Base-by-base conservation (phyloP, 2,329 filamentous ascomycete species). In the Epichloe gansuensis region DNA sequence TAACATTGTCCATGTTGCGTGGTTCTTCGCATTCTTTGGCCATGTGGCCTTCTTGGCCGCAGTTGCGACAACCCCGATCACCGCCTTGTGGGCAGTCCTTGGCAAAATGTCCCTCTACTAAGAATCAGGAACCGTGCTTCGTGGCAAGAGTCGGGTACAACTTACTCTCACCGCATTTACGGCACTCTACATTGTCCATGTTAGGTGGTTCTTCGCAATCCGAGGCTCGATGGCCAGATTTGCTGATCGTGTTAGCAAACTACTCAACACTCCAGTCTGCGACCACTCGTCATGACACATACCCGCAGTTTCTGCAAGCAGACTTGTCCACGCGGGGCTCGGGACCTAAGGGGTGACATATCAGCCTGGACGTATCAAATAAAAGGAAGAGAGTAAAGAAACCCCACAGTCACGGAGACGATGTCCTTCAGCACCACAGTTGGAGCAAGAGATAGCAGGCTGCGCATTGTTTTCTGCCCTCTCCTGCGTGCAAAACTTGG, bases 271-370 rank as follows among this genome's bases (percentile, higher is more conserved):
- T 28, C 2, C 37, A 3, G 39, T 5, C 4, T 13, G 13, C 13
- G 11, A 25, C 17, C 31, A 21, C 25, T 21, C 12, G n/a, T 25
- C 48, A 41, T 13, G 37, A 28, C 23, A 64, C 67, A 54, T 58
- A 75, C 72, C 77, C 78, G 70, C 83, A 87, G 63, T 87, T 87
- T 63, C 76, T 80, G 75, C 84, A 87, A 7, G 80, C 81, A 58
- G 77, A 82, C 53, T 73, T 81, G 69, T 85, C 79, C 34, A 80
- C 68, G 48, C 85, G 79, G 25, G 80, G 77, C n/a, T 72, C 67
- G 4, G 78, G 74, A 60, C 81, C 80, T 81, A 44, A 13, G 45
- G 12, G 39, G 25, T 6, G n/a, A 21, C 23, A 31, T 57, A 53
- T 60, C 11, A 56, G 53, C 31, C 46, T 38, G 12, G 12, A 13